Evolutionary conservation across 306 rosid genomes (phyloP), one percentile per base, ranked within the genome.

Genomic region (Begonia loranthoides): DNA sequence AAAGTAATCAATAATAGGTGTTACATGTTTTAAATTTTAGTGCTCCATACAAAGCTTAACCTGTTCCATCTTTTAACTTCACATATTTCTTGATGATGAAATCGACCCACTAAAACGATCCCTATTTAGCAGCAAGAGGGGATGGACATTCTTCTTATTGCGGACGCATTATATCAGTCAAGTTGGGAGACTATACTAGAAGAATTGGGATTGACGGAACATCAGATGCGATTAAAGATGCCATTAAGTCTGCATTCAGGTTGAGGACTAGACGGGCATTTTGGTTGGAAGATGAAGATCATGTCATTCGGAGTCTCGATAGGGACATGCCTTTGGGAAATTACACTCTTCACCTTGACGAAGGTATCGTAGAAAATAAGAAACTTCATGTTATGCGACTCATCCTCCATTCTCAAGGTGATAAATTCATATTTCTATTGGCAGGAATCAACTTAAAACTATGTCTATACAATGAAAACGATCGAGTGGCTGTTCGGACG

Each of bases 281-380:
- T 70, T 90, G 97, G 97, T 80, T 90, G 77, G 95, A 90, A 76
- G 97, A 82, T 70, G 97, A 90, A 68, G 90, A 85, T 44, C 94
- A 85, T 64, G 77, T 90, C 50, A 76, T 90, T 67, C 75, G 92
- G 70, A 77, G 97, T 56, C 76, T 90, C 47, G 95, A 90, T 65
- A 85, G 94, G 62, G 94, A 90, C 66, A 90, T 90, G 97, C 97
- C 95, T 64, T 49, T 80, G 49, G 97, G 95, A 60, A 85, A 65
- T 68, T 90, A 90, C 79, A 76, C 75, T 64, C 97, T 89, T 74
- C 95, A 89, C 69, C 79, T 89, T 15, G 97, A 89, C 49, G 97
- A 90, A 85, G 97, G 97, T 79, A 71, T 33, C 10, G 17, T 41
- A 28, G 36, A 28, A 7, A 7, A 28, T 28, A 4, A 28, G 36